Evolutionary conservation across 192 early-diverging fungal genomes (phyloP).

Genomic region (Thoreauomyces humboldtii): DNA sequence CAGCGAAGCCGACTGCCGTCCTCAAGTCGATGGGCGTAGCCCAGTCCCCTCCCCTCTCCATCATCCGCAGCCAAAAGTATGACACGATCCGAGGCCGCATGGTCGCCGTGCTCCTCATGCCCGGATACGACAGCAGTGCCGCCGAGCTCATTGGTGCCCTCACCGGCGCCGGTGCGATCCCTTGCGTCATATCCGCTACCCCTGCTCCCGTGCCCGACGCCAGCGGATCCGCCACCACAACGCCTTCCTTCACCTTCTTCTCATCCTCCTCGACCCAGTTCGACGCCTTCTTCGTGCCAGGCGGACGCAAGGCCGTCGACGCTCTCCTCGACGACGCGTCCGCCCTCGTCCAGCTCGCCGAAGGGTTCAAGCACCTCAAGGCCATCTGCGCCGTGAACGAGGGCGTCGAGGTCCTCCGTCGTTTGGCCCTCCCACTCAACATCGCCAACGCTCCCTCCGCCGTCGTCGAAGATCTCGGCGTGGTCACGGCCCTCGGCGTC

Average conservation of each 20-base stretch:
- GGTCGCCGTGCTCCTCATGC: conserved; percentile 23
- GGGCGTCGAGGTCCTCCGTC: conserved; percentile 12
- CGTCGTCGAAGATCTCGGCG: conserved; percentile 3
- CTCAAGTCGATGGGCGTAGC: background rate
- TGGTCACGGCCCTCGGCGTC: conserved; percentile 8
- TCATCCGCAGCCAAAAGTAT: conserved; percentile 7
- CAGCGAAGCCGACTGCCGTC: background rate
- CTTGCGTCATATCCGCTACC: conserved; percentile 7
- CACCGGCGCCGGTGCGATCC: conserved; percentile 3
- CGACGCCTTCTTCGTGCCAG: conserved; percentile 25
- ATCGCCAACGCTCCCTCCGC: background rate
- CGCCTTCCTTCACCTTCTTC: conserved; percentile 15
- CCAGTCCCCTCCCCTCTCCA: background rate
- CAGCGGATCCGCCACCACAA: background rate
- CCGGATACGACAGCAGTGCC: conserved; percentile 17
- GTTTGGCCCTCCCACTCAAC: background rate
- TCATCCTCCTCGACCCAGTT: conserved; percentile 21
- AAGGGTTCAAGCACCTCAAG: conserved; percentile 28
- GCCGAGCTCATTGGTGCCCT: conserved; percentile 9
- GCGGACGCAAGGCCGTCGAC: conserved; percentile 16
- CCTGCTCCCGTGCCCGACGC: conserved; percentile 22
- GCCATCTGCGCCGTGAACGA: conserved; percentile 25
- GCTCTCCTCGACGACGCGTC: conserved; percentile 6
- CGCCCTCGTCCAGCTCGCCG: conserved; percentile 12
- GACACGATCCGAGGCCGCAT: conserved; percentile 18